Conservation (phyloP, 768 basidiomycete genomes). For the Phaffia tasmanica region DNA sequence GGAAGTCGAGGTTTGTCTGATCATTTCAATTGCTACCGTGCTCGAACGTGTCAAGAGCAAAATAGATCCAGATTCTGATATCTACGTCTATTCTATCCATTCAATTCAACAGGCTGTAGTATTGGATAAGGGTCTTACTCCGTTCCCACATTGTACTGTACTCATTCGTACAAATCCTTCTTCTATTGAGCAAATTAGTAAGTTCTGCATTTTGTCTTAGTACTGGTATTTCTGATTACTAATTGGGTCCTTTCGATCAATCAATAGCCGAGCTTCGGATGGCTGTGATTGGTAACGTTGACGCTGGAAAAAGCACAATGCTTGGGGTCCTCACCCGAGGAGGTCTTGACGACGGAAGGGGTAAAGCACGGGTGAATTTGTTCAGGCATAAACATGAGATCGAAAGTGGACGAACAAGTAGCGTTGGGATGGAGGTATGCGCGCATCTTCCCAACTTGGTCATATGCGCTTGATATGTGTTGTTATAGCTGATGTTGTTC, state of each 20-base stretch:
- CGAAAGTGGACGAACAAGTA: conserved; percentile 65
- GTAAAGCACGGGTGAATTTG: conserved; percentile 56
- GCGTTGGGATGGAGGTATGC: conserved; percentile 88
- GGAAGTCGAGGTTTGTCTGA: conserved; percentile 10
- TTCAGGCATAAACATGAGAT: conserved; percentile 97
- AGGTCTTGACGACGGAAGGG: conserved; percentile 37
- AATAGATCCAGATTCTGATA: background rate
- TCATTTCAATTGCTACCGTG: background rate
- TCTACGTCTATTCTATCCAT: background rate
- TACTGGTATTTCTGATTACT: too few relatives aligned
- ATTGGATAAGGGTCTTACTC: background rate
- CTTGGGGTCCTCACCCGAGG: conserved; percentile 92
- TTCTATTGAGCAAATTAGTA: conserved; percentile 22
- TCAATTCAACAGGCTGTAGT: background rate
- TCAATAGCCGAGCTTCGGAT: conserved; percentile 62
- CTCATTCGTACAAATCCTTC: conserved; percentile 16
- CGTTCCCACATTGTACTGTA: conserved; percentile 1
- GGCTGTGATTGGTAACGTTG: conserved; percentile 81
- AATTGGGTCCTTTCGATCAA: background rate
- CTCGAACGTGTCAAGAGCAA: background rate
- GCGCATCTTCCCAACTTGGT: background rate
- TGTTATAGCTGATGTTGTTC: background rate
- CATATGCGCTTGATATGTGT: background rate
- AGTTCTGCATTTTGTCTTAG: too few relatives aligned
- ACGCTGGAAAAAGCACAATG: conserved; percentile 85